These are phyloP conservation scores for Tetracentron sinense DNA, from an alignment of 164 flowering plant genomes.

Conservation along the genomic window DNA sequence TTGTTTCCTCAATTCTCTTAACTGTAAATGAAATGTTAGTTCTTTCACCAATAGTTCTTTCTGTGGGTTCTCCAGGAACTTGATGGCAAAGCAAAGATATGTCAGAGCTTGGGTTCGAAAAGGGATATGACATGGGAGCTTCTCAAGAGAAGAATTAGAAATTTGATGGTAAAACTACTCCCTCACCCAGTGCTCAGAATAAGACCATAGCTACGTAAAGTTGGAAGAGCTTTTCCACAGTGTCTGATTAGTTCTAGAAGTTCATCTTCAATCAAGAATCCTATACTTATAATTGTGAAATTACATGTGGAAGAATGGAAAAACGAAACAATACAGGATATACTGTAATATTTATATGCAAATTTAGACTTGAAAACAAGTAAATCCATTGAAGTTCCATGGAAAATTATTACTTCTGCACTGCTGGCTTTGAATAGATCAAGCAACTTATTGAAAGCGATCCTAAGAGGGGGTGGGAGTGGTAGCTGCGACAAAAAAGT, in stretches of 20 bases:
- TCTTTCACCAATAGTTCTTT: too few relatives aligned
- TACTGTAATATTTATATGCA: too few relatives aligned
- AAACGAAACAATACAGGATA: slow-evolving; percentile 50
- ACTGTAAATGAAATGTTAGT: background rate
- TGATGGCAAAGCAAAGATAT: slow-evolving; percentile 94
- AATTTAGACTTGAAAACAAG: too few relatives aligned
- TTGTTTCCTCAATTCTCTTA: background rate
- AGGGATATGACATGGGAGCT: slow-evolving; percentile 28
- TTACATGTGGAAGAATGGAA: too few relatives aligned
- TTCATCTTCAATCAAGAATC: background rate
- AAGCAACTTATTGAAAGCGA: too few relatives aligned
- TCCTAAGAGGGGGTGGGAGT: too few relatives aligned
- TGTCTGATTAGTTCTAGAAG: background rate
- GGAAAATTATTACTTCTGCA: too few relatives aligned
- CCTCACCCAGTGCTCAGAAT: slow-evolving; percentile 5
- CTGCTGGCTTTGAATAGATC: too few relatives aligned
- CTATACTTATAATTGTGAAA: too few relatives aligned
- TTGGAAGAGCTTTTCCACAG: background rate
- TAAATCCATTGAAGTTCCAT: too few relatives aligned
- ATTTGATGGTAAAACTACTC: background rate
- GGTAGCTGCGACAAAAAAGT: too few relatives aligned
- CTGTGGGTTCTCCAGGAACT: slow-evolving; percentile 46
- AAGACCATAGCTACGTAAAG: slow-evolving; percentile 15
- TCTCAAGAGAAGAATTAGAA: slow-evolving; percentile 23
- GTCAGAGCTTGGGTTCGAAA: slow-evolving; percentile 70